These are phyloP conservation scores for Auricularia cornea DNA, from an alignment of 768 basidiomycete species.

Conservation along the genomic window DNA sequence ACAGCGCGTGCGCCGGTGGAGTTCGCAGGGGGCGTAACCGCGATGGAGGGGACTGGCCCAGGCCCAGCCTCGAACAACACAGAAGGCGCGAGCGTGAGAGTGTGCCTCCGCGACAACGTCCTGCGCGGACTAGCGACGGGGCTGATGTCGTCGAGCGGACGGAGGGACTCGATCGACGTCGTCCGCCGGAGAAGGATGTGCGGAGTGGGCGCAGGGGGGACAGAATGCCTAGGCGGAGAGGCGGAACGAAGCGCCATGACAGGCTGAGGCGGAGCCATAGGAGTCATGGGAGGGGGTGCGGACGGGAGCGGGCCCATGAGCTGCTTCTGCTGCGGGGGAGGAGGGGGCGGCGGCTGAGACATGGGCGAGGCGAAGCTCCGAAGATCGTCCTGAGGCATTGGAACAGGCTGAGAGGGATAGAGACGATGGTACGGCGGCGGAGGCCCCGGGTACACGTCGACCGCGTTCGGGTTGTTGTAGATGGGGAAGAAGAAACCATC, in stretches of 20 bases:
- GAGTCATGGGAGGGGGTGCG: not conserved
- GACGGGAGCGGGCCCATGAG: not conserved
- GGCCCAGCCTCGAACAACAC: not conserved
- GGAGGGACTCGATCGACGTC: not conserved
- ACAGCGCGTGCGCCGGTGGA: not conserved
- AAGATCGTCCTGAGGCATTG: not conserved
- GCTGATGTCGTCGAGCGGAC: not conserved
- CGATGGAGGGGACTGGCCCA: not conserved
- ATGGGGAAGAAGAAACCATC: conserved; percentile 2
- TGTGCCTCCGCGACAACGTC: not conserved
- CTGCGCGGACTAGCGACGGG: not conserved
- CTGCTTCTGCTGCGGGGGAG: not conserved
- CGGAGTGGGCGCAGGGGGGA: not conserved
- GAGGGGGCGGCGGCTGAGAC: not conserved
- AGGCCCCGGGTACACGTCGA: not conserved
- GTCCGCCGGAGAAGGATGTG: not conserved
- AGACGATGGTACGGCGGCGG: not conserved
- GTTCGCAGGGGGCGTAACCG: not conserved
- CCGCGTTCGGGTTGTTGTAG: not conserved
- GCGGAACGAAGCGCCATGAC: not conserved
- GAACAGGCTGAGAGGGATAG: not conserved
- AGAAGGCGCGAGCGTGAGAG: not conserved
- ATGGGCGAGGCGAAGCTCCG: not conserved
- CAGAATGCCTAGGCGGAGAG: not conserved
- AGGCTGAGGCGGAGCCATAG: not conserved